Evolutionary conservation across 106 monocot genomes (phyloP).

Genomic region (Platanthera guangdongensis): DNA sequence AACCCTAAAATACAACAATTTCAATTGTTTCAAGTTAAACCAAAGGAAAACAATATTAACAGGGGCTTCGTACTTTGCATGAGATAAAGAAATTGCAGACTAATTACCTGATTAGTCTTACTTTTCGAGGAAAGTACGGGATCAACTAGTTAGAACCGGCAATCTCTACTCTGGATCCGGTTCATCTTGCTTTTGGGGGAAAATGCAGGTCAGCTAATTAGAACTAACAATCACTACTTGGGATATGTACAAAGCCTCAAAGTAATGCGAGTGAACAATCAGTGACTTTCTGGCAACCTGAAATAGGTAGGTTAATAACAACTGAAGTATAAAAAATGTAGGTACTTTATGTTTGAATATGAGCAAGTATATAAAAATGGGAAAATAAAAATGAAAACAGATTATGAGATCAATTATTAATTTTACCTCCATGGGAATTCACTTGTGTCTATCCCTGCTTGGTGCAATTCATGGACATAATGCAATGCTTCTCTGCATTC

Average conservation of each 20-base stretch:
- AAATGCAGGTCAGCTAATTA: neutral
- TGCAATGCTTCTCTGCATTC: constrained; percentile 96
- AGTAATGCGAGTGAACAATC: neutral
- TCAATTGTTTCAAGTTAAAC: neutral
- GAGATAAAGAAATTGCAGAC: neutral
- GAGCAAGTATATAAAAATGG: neutral
- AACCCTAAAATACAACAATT: neutral
- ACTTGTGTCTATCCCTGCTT: constrained; percentile 93
- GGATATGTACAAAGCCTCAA: constrained; percentile 1
- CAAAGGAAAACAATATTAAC: neutral
- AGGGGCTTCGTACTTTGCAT: neutral
- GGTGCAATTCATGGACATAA: constrained; percentile 90
- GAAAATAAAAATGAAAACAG: too few relatives aligned
- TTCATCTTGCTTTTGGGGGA: neutral
- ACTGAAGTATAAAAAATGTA: neutral
- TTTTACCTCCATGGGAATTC: constrained; percentile 91
- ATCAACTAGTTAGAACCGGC: too few relatives aligned
- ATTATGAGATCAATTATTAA: neutral
- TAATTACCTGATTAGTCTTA: neutral
- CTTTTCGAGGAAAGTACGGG: neutral
- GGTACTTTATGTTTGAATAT: neutral
- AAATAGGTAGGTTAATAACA: neutral
- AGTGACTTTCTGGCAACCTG: constrained; percentile 11
- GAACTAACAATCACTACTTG: neutral
- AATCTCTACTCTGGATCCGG: neutral